Base-by-base conservation (phyloP, 1,139 yeast species). In the Insectozyma bohioensis region DNA sequence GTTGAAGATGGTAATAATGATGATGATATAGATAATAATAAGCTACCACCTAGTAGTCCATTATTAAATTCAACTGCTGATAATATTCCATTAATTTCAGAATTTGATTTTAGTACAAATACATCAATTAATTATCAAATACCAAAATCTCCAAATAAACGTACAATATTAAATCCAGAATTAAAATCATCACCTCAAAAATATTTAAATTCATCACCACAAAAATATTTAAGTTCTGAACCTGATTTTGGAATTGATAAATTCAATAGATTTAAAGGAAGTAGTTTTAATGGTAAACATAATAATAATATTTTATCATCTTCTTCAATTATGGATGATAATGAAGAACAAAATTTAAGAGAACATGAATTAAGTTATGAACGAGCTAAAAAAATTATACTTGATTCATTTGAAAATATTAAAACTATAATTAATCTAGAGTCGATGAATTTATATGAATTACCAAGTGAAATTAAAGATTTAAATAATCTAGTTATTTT, bases 161-260 rank as follows among this genome's bases (percentile, higher is more conserved):
- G 5, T 7, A 19, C 16, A 33, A 40, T 22, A 12, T 12, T 16
- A 6, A 31, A 28, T 18, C n/a, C n/a, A 30, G 24, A 22, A 15
- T 13, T 10, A 17, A 24, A 23, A 26, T 22, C 26, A 20, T 14
- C 26, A 15, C 28, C 12, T 19, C 21, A 23, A 12, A 8, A 24
- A 14, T 13, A 22, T 10, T 5, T 28, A 4, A 35, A 20, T 20
- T 24, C 32, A 8, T 30, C 31, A 21, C 39, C 39, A 5, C 27
- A 26, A 12, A 35, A 30, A 17, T 30, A 45, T 17, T 38, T 56
- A 9, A 67, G 71, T 31, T 66, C 73, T 2, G 75, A 69, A 12
- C 62, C 71, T 2, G 75, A 68, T 44, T 69, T 69, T 42, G 75
- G 75, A 2, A 68, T 69, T 24, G 75, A 69, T 39, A 55, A 55